A percentile compares a stretch with the other conserved stretches of the same genome.
Conservation (phyloP, 371 early-diverging fungal genomes). For the Basidiobolus meristosporus region DNA sequence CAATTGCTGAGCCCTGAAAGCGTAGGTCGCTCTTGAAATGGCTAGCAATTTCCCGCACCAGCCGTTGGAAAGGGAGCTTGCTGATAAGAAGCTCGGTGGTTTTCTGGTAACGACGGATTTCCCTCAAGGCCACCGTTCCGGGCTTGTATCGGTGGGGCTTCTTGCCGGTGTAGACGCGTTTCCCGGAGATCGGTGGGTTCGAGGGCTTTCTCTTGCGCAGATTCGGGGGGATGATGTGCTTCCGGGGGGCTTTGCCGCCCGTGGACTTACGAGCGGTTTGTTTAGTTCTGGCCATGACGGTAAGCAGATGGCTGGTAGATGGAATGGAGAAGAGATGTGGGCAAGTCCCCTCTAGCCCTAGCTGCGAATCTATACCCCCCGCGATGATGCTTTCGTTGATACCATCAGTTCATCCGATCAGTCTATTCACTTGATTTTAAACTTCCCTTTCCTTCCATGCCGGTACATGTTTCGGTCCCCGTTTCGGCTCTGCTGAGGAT, state of each 20-base stretch:
- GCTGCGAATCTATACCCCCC: too few relatives aligned
- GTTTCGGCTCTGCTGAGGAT: too few relatives aligned
- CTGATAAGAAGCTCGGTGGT: constrained; percentile 94
- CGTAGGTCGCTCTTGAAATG: constrained; percentile 95
- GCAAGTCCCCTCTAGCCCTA: too few relatives aligned
- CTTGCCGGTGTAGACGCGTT: too few relatives aligned
- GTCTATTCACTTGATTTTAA: too few relatives aligned
- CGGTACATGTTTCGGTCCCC: too few relatives aligned
- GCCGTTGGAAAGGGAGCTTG: constrained; percentile 97
- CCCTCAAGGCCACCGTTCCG: constrained; percentile 84
- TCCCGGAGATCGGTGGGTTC: too few relatives aligned
- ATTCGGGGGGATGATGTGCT: constrained; percentile 66
- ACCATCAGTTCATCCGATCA: too few relatives aligned
- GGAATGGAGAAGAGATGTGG: too few relatives aligned
- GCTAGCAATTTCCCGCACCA: constrained; percentile 91
- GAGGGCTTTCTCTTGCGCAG: constrained; percentile 70
- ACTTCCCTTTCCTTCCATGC: too few relatives aligned
- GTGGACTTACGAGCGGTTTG: constrained; percentile 74
- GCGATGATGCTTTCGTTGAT: too few relatives aligned
- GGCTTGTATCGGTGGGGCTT: constrained; percentile 78
- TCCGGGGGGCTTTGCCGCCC: constrained; percentile 75
- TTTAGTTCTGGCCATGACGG: constrained; percentile 77
- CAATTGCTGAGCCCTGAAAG: constrained; percentile 95
- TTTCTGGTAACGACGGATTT: constrained; percentile 97
- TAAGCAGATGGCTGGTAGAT: too few relatives aligned